Conservation (phyloP, 371 early-diverging fungal genomes). For the Mortierella sp. region DNA sequence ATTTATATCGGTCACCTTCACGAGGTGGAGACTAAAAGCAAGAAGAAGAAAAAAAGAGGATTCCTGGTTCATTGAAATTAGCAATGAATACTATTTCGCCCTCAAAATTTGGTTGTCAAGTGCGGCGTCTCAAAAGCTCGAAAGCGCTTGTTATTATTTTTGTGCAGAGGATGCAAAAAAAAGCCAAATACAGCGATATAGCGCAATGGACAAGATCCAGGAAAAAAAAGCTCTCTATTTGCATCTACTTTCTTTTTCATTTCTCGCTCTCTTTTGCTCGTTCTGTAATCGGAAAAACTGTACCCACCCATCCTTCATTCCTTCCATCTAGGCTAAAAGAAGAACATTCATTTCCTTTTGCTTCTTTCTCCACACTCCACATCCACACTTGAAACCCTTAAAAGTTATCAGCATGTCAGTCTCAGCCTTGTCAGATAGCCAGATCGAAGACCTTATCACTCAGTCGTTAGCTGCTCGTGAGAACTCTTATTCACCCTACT, state of each 20-base stretch:
- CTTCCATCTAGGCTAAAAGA: not conserved
- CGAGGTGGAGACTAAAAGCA: not conserved
- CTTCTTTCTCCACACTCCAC: not conserved
- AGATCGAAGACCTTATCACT: conserved; percentile 43
- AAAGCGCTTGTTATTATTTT: not conserved
- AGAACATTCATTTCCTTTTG: not conserved
- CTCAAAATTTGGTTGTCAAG: not conserved
- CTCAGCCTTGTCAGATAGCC: conserved; percentile 22
- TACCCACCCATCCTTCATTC: not conserved
- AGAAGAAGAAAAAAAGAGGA: not conserved
- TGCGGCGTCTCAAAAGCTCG: not conserved
- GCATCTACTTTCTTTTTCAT: not conserved
- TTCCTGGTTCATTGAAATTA: not conserved
- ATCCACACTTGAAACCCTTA: not conserved
- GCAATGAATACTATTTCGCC: too few species aligned
- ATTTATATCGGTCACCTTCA: too few species aligned
- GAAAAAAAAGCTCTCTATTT: not conserved
- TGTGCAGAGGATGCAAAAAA: not conserved
- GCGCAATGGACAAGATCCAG: not conserved
- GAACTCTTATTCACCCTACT: conserved; percentile 81
- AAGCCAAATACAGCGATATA: too few species aligned
- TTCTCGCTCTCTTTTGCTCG: not conserved
- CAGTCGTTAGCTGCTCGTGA: conserved; percentile 59
- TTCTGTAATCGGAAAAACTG: not conserved
- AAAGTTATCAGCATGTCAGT: not conserved